Conservation (phyloP, 306 rosid species). For the Vicia faba region DNA sequence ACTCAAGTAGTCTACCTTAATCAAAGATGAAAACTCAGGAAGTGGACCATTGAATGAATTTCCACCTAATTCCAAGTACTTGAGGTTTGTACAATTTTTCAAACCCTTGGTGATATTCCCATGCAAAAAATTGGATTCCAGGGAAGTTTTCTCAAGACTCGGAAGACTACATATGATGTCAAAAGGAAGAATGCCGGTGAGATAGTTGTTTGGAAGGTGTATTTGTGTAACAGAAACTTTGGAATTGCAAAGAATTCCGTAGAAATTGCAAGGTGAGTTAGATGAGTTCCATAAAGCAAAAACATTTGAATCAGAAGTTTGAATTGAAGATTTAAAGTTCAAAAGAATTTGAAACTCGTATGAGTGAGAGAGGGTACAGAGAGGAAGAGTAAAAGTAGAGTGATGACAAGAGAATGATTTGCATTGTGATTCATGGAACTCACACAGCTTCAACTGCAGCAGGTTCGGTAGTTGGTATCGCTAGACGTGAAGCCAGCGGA, state of each 20-base stretch:
- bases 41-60: conserved; percentile 61
- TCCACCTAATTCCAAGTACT: conserved; percentile 62
- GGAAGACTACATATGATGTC: conserved; percentile 59
- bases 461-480: conserved; percentile 59
- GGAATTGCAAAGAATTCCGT: conserved; percentile 58
- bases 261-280: conserved; percentile 50
- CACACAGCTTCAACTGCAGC: conserved; percentile 85
- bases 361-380: too few relatives aligned
- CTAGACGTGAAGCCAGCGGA: conserved; percentile 75
- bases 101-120: conserved; percentile 54
- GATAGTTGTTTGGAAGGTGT: conserved; percentile 47
- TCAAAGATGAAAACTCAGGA: conserved; percentile 65
- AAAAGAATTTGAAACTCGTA: conserved; percentile 54
- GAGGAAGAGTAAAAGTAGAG: too few relatives aligned
- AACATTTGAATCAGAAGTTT: conserved; percentile 37
- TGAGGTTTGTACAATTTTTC: conserved; percentile 60
- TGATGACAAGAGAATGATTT: too few relatives aligned
- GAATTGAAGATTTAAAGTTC: conserved; percentile 52
- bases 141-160: conserved; percentile 51
- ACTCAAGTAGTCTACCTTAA: conserved; percentile 49
- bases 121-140: conserved; percentile 49
- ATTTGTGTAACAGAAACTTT: conserved; percentile 58
- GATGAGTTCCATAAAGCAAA: conserved; percentile 57
- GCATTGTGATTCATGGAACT: conserved; percentile 52
- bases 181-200: conserved; percentile 63